Evolutionary conservation across 2,329 filamentous ascomycete genomes (phyloP), one percentile per base, ranked within the genome.

Genomic region (Fusarium torreyae): DNA sequence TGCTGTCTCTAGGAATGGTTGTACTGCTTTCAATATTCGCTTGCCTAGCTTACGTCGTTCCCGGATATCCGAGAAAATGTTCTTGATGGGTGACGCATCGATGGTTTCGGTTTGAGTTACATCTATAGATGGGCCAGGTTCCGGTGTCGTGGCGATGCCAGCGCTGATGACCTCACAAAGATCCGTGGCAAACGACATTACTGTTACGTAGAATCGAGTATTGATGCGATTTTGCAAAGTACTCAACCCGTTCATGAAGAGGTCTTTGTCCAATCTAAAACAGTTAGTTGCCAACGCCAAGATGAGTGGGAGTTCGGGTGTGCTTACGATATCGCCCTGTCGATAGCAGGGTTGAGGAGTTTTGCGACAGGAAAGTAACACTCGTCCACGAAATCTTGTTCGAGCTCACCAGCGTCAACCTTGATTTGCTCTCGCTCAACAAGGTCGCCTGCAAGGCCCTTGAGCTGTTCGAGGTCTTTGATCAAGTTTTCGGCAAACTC

Each of bases 341-440:
- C 91, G 50, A 98, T 84, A 28, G 96, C 91, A 6, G 93, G 91
- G 75, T 86, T 87, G 22, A 99, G 86, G 51, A 97, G 82, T 72
- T 90, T 90, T 57, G 91, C 87, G 15, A 98, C 88, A 1, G 96
- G 96, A 71, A 98, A 98, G 81, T 98, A 99, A 72, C 97, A 91
- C 36, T 89, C 91, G 77, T 98, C 92, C 31, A 98, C 88, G 75
- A 97, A 91, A 63, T 91, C 89, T 71, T 89, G 89, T 73, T 98
- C 88, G 50, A 94, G 84, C 76, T 93, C 88, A 15, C 90, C 90
- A 58, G 93, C 91, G 63, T 93, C 88, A 22, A 97, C 83, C 79
- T 97, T 97, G 70, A 89, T 82, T 48, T 85, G 84, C 79, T 98
- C 96, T 52, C 94, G 89, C 77, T 91, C 84, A 69, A 93, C 93